Base-by-base conservation (phyloP, 768 basidiomycete species). In the Collybia sordida region DNA sequence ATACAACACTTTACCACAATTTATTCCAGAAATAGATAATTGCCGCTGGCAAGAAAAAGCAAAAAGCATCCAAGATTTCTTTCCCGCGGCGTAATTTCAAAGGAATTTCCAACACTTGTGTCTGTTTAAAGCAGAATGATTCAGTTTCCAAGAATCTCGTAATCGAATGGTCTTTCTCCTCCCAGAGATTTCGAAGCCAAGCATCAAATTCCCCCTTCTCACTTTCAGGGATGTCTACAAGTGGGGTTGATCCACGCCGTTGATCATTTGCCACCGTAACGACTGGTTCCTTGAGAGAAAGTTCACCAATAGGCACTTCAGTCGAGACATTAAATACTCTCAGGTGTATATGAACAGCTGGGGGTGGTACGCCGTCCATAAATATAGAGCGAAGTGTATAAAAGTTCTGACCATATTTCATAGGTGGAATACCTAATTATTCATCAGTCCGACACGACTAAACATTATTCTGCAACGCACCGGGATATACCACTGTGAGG, bases 351-450 rank as follows among this genome's bases (percentile, higher is more conserved):
- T 96, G 90, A 31, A 99, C 78, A 6, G 75, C 71, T 0, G 95
- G 96, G 1, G 96, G 94, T 3, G 94, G 78, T 3, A 92, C 70
- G 3, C 88, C 79, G 54, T 86, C 77, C 50, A 87, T 76, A 69
- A 96, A 97, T 53, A 97, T 86, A 6, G 93, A 94, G 36, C 88
- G 83, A 35, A 98, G 71, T 36, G 92, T 94, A 66, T 96, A 98
- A 65, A 86, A 91, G 19, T 82, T 79, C 67, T 97, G 94, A 0
- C 93, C 93, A 60, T 90, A 94, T 24, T 82, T 85, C 59, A 79
- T 75, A 2, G 81, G 77, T 14, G 93, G 92, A 35, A 96, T 79
- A 8, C 89, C 89, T 90, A 51, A 35, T 31, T 45, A 46, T 36
- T 6, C 39, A 43, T 55, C 25, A 53, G 22, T 15, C 47, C 9